Evolutionary conservation across 1,284 basidiomycete genomes (phyloP), one percentile per base, ranked within the genome.

Genomic region (Exobasidium rhododendri): DNA sequence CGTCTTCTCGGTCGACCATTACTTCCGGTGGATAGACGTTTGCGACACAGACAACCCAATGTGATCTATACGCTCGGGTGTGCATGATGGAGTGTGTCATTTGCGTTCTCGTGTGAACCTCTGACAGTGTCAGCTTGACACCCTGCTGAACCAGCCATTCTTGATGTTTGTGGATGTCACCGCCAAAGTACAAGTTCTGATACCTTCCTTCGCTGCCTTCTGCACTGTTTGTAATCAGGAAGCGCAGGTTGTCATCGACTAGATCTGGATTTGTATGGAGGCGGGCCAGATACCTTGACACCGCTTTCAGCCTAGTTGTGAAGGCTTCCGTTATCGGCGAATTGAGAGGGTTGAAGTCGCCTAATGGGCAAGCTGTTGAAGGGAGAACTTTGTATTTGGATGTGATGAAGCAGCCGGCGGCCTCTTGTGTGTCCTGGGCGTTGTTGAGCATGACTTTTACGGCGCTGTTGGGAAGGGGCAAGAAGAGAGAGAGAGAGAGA

Each of bases 11-110:
- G 26, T 54, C 51, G 6, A 54, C 51, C 28, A 54, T 13, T 13
- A 54, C 22, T 20, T 26, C 28, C 10, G 10, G 10, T 14, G 51
- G 51, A 40, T 54, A 28, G 6, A 54, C 51, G 22, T 54, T 54
- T 14, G 10, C 28, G 10, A 54, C 13, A n/a, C n/a, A 7, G n/a
- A 54, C n/a, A n/a, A 31, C n/a, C 51, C 51, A 54, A 40, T 40
- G 35, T 40, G 35, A 40, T 40, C 35, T 7, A 40, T 40, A 40
- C 35, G 7, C 35, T 40, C 35, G 7, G 7, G 35, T 40, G 17
- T 40, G 35, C 35, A 40, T 40, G 10, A 40, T 40, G 7, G 35
- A 40, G 7, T 10, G 35, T 10, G 17, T 7, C 17, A 17, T 10
- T 17, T 40, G 35, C 7, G 10, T 17, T 17, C 35, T 40, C 17